Conservation (phyloP, 2,329 filamentous ascomycete species). For the Fusarium burgessii region DNA sequence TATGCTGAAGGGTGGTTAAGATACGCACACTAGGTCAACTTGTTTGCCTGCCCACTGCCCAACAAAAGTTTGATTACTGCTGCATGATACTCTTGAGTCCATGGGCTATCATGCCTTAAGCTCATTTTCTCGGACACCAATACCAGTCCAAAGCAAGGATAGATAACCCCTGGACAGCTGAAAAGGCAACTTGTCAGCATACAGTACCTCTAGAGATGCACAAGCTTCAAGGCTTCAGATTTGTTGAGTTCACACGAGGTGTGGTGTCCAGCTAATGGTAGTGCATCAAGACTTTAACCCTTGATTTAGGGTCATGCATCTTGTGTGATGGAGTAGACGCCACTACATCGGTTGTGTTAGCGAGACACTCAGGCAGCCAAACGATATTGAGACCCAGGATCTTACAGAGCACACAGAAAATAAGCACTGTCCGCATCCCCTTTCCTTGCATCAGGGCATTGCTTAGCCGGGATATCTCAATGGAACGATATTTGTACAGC, state of each 20-base stretch:
- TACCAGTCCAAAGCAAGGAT: conserved; percentile 27
- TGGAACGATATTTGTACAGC: not conserved
- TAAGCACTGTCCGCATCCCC: not conserved
- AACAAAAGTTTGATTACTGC: conserved; percentile 12
- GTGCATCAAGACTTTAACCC: conserved; percentile 8
- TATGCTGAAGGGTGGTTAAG: not conserved
- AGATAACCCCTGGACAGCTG: conserved; percentile 26
- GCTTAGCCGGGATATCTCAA: conserved; percentile 1
- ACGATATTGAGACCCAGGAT: not conserved
- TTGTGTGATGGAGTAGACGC: conserved; percentile 7
- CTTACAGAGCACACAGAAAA: not conserved
- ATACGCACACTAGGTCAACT: not conserved
- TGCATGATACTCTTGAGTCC: conserved; percentile 26
- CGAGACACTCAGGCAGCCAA: not conserved
- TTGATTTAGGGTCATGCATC: conserved; percentile 1
- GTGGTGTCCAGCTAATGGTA: conserved; percentile 1
- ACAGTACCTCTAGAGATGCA: conserved; percentile 1
- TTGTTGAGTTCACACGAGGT: not conserved
- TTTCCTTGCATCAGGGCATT: conserved; percentile 2
- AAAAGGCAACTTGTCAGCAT: conserved; percentile 20
- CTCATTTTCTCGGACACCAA: conserved; percentile 31
- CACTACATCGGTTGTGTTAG: conserved; percentile 1
- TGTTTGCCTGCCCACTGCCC: not conserved
- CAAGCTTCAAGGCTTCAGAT: not conserved
- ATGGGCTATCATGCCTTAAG: conserved; percentile 14